These are phyloP conservation scores for Dactylellina drechsleri DNA, from an alignment of 2,329 filamentous ascomycete species.

Conservation along the genomic window DNA sequence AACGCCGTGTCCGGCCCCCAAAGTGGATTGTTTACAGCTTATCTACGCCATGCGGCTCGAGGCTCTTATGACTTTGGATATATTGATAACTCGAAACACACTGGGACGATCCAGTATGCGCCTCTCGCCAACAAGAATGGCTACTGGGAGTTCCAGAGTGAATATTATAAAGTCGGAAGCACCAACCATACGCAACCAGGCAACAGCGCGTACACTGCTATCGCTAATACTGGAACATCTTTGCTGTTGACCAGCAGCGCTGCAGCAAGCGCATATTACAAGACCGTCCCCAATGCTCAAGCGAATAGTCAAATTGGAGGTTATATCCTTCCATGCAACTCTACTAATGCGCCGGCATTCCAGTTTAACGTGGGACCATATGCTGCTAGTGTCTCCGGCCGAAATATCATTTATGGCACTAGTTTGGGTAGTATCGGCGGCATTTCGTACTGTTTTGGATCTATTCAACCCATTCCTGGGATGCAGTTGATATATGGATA, in stretches of 20 bases:
- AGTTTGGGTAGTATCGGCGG: constrained; percentile 24
- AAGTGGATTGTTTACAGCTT: constrained; percentile 76
- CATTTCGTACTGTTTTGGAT: constrained; percentile 33
- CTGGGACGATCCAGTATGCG: constrained; percentile 71
- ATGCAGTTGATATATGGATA: constrained; percentile 80
- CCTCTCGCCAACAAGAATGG: constrained; percentile 71
- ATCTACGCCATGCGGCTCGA: constrained; percentile 70
- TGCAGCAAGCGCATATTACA: constrained; percentile 67
- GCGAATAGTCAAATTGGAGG: constrained; percentile 34
- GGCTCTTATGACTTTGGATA: constrained; percentile 79
- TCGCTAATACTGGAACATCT: constrained; percentile 72
- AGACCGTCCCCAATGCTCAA: constrained; percentile 63
- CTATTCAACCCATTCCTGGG: constrained; percentile 39
- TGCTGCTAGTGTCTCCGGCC: constrained; percentile 13
- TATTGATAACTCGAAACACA: constrained; percentile 73
- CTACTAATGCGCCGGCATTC: constrained; percentile 18
- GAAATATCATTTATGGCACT: constrained; percentile 35
- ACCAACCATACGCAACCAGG: constrained; percentile 61
- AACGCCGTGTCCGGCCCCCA: constrained; percentile 72
- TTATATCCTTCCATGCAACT: constrained; percentile 33
- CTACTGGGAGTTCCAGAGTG: constrained; percentile 75
- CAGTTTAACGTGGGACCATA: constrained; percentile 34
- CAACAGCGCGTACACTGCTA: constrained; percentile 63
- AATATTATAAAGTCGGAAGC: constrained; percentile 68
- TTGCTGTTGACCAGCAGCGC: constrained; percentile 70